phyloP scores from a whole-genome alignment of 345 rosid species.

The Lepidium didymum region DNA sequence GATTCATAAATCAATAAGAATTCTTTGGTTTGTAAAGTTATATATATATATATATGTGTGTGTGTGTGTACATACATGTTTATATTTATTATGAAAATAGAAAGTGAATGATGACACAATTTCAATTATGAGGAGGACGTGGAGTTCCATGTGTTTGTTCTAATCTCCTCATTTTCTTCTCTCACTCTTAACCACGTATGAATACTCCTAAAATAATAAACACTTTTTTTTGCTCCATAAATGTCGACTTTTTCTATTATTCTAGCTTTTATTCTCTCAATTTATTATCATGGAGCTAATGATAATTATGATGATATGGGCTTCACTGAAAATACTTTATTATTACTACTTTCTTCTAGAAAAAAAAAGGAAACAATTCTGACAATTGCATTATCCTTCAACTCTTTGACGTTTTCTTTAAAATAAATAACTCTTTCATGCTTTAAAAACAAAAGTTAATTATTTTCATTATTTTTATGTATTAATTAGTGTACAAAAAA shows the following conservation, averaged over 20 bases:
- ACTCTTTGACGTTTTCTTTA: neutral
- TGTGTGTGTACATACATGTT: too few relatives aligned
- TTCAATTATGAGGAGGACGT: neutral
- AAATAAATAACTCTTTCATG: too few relatives aligned
- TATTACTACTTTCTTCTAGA: neutral
- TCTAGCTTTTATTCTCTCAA: neutral
- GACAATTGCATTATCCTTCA: neutral
- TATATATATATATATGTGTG: too few relatives aligned
- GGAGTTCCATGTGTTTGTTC: slow-evolving; percentile 25
- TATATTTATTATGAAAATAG: neutral
- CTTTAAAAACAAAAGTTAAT: too few relatives aligned
- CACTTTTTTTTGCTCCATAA: neutral
- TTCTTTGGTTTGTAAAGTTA: too few relatives aligned
- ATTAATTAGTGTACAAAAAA: too few relatives aligned
- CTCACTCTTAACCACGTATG: neutral
- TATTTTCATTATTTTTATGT: too few relatives aligned
- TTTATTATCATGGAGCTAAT: neutral
- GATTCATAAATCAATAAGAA: too few relatives aligned
- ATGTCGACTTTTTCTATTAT: neutral
- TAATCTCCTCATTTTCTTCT: neutral
- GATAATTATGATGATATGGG: neutral
- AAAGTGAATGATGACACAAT: slow-evolving; percentile 12
- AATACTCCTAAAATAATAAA: neutral
- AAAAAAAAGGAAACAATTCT: neutral
- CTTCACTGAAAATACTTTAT: neutral